phyloP scores from a whole-genome alignment of 2,329 filamentous ascomycete species.

The Taxawa tesnikishii region DNA sequence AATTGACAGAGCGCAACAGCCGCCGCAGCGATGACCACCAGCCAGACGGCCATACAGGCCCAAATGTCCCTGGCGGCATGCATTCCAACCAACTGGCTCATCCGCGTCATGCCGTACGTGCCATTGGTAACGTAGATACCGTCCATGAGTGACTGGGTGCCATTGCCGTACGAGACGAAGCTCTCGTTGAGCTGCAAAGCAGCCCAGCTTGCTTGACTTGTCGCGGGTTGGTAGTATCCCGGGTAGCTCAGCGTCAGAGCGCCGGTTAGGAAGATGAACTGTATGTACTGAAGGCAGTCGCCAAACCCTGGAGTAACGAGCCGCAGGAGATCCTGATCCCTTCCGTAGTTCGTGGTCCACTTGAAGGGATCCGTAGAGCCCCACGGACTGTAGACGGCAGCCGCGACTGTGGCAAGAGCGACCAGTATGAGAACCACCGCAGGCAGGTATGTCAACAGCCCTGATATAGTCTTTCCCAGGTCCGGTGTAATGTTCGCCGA shows the following conservation, averaged over 20 bases:
- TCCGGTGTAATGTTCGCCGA: slow-evolving; percentile 75
- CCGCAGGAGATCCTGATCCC: slow-evolving; percentile 81
- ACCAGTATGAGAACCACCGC: slow-evolving; percentile 67
- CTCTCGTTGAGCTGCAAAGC: slow-evolving; percentile 86
- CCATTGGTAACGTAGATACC: slow-evolving; percentile 77
- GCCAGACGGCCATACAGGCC: slow-evolving; percentile 88
- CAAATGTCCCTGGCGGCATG: slow-evolving; percentile 66
- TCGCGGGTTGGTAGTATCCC: slow-evolving; percentile 84
- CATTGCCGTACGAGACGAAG: slow-evolving; percentile 58
- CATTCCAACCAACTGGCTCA: slow-evolving; percentile 78
- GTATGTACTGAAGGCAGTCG: slow-evolving; percentile 93
- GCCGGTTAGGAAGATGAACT: slow-evolving; percentile 83
- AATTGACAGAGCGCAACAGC: slow-evolving; percentile 61
- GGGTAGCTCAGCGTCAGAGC: slow-evolving; percentile 79
- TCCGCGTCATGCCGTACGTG: slow-evolving; percentile 64
- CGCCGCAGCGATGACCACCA: slow-evolving; percentile 61
- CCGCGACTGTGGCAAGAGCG: slow-evolving; percentile 69
- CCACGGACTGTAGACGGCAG: slow-evolving; percentile 87
- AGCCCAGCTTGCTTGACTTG: slow-evolving; percentile 83
- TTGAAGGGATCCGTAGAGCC: slow-evolving; percentile 80
- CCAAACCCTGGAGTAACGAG: slow-evolving; percentile 93
- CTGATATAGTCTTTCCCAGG: slow-evolving; percentile 56
- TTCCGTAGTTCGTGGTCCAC: slow-evolving; percentile 96
- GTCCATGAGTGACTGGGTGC: slow-evolving; percentile 59
- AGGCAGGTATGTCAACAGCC: slow-evolving; percentile 63